These are phyloP conservation scores for Friedmanniomyces simplex DNA, from an alignment of 495 filamentous ascomycete genomes.

Conservation along the genomic window DNA sequence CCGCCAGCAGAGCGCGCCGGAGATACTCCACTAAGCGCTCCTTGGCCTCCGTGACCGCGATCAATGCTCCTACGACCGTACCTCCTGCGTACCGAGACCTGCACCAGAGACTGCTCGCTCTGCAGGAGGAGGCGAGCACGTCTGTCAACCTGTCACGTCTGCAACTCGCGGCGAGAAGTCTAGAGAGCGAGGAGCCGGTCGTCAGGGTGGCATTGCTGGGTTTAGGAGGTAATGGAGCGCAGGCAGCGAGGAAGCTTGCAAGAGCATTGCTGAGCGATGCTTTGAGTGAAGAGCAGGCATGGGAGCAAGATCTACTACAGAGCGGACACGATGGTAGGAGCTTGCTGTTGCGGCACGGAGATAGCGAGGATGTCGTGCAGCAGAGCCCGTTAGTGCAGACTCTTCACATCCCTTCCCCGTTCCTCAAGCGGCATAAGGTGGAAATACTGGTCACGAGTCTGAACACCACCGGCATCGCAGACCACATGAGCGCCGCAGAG, in stretches of 20 bases:
- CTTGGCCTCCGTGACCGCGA: slow-evolving; percentile 28
- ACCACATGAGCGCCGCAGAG: slow-evolving; percentile 23
- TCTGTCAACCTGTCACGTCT: slow-evolving; percentile 67
- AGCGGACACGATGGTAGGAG: slow-evolving; percentile 38
- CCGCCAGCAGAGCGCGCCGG: neutral
- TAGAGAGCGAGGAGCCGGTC: slow-evolving; percentile 54
- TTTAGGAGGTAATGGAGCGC: slow-evolving; percentile 9
- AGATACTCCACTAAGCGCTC: neutral
- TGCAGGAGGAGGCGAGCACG: slow-evolving; percentile 51
- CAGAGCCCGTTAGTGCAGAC: slow-evolving; percentile 42
- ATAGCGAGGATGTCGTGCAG: slow-evolving; percentile 32
- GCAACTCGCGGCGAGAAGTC: slow-evolving; percentile 66
- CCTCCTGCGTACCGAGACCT: slow-evolving; percentile 37
- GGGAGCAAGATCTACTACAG: slow-evolving; percentile 55
- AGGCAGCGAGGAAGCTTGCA: slow-evolving; percentile 49
- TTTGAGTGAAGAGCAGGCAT: slow-evolving; percentile 48
- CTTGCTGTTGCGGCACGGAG: slow-evolving; percentile 51
- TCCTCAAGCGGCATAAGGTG: slow-evolving; percentile 55
- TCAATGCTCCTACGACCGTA: slow-evolving; percentile 29
- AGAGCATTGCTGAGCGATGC: slow-evolving; percentile 69
- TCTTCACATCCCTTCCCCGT: slow-evolving; percentile 55
- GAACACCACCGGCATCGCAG: slow-evolving; percentile 15
- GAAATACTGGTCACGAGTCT: slow-evolving; percentile 67
- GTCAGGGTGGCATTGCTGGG: slow-evolving; percentile 56
- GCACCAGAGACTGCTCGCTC: slow-evolving; percentile 47